Base-by-base conservation (phyloP, 2,329 filamentous ascomycete genomes). In the Microdochium paspali region DNA sequence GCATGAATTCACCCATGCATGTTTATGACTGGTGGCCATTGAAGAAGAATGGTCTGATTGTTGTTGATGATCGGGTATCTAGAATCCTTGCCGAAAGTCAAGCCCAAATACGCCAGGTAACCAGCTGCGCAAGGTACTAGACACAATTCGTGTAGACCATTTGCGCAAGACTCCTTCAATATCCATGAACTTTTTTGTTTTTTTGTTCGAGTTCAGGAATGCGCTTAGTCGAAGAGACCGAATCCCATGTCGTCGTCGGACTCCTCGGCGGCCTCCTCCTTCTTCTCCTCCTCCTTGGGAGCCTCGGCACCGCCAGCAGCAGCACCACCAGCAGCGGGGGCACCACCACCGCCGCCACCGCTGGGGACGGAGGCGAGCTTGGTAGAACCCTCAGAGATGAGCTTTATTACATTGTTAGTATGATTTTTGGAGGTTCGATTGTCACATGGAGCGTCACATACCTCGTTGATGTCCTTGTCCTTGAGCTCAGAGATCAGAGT, bases 351-450 rank as follows among this genome's bases (percentile, higher is more conserved):
- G 66, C 76, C 80, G 72, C 90, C 90, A 65, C 90, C 93, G 65
- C 87, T 89, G 72, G 93, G 90, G 67, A 98, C 91, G 73, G 91
- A 96, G 63, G 93, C 93, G 65, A 98, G 89, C 85, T 98, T 98
- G 73, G 77, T 66, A 58, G 87, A 82, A 68, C 93, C 93, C 74
- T 90, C 82, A 63, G 87, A 63, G 71, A 98, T 96, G 73, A 98
- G 77, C 93, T 97, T 61, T 54, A 55, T 2, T 3, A 43, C 24
- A 46, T 49, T n/a, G 56, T 60, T 46, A 58, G 56, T 55, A 35
- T 31, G n/a, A n/a, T 24, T 23, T 10, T 31, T 24, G 21, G 10
- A 9, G n/a, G 9, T 23, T 48, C 2, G 20, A 24, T 13, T 6
- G n/a, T 4, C 24, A 44, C 32, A 25, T 23, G 45, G 25, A 43